Percentiles rank a stretch among this genome's conserved stretches.
Evolutionary conservation across 495 filamentous ascomycete species (phyloP).

Genomic region (Penicillium lividum): DNA sequence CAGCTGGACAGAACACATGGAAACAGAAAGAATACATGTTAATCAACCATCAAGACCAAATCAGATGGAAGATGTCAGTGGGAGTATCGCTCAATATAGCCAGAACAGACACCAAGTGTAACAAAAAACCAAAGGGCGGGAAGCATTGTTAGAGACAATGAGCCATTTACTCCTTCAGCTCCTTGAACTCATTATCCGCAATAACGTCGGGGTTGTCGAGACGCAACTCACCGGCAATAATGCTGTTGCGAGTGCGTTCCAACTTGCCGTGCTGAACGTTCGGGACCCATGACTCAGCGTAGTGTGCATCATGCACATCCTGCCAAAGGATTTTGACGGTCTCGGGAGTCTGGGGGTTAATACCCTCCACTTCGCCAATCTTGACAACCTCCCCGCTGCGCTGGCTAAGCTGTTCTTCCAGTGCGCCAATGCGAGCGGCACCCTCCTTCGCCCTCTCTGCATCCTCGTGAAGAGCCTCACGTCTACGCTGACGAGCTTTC

Average conservation of each 20-base stretch:
- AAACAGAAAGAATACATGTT: conserved; percentile 22
- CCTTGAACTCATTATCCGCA: conserved; percentile 49
- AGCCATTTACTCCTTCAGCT: conserved; percentile 28
- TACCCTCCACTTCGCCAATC: conserved; percentile 28
- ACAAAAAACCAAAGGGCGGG: conserved; percentile 3
- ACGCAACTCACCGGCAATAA: conserved; percentile 38
- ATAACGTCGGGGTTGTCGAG: conserved; percentile 29
- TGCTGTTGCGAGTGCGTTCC: conserved; percentile 35
- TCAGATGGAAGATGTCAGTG: conserved; percentile 20
- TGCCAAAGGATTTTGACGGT: conserved; percentile 67
- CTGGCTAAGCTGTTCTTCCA: conserved; percentile 31
- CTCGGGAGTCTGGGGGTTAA: conserved; percentile 31
- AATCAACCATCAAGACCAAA: conserved; percentile 22
- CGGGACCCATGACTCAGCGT: conserved; percentile 66
- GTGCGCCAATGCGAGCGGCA: conserved; percentile 30
- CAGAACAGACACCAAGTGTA: conserved; percentile 7
- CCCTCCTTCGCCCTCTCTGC: conserved; percentile 38
- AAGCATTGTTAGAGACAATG: neutral
- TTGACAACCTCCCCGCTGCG: conserved; percentile 32
- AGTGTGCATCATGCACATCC: conserved; percentile 63
- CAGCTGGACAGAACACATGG: conserved; percentile 20
- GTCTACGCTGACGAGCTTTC: conserved; percentile 30
- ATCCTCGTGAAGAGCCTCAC: conserved; percentile 40
- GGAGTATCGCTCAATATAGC: conserved; percentile 15
- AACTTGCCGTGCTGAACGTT: conserved; percentile 64